Evolutionary conservation across 768 basidiomycete genomes (phyloP).

Genomic region (Saitozyma podzolica): DNA sequence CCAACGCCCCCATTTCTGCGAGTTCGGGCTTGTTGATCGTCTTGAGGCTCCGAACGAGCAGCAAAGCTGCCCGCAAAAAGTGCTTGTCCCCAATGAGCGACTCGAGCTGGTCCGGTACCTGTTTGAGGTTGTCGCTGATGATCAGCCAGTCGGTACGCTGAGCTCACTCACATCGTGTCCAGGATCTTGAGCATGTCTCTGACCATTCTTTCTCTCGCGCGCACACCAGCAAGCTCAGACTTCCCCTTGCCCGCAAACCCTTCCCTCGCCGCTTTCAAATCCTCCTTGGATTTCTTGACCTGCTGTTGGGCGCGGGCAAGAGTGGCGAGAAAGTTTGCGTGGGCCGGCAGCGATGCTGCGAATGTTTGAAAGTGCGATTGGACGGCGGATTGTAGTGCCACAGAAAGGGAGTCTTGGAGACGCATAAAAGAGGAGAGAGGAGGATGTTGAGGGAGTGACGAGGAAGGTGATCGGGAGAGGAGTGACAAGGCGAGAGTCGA

Average conservation of each 20-base stretch:
- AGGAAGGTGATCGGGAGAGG: conserved; percentile 51
- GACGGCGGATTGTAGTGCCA: conserved; percentile 48
- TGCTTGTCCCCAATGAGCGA: conserved; percentile 94
- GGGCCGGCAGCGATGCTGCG: conserved; percentile 88
- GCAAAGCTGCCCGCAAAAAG: conserved; percentile 79
- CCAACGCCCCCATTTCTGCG: conserved; percentile 90
- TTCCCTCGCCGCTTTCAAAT: conserved; percentile 75
- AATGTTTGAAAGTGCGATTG: conserved; percentile 90
- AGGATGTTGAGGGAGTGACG: conserved; percentile 31
- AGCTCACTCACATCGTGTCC: conserved; percentile 77
- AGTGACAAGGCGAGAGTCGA: conserved; percentile 90
- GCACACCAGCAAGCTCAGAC: conserved; percentile 56
- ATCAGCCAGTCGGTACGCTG: conserved; percentile 10
- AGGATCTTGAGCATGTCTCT: conserved; percentile 94
- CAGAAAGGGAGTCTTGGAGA: conserved; percentile 43
- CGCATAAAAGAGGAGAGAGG: conserved; percentile 39
- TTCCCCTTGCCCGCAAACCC: conserved; percentile 61
- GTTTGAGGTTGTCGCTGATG: conserved; percentile 79
- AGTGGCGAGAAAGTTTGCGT: conserved; percentile 72
- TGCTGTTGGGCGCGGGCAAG: conserved; percentile 73
- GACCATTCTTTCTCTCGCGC: conserved; percentile 82
- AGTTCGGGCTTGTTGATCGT: conserved; percentile 88
- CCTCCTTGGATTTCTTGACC: conserved; percentile 66
- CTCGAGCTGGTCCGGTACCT: conserved; percentile 87
- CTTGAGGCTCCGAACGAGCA: conserved; percentile 84